Conservation (phyloP, 768 basidiomycete species). For the Panaeolus papilionaceus region DNA sequence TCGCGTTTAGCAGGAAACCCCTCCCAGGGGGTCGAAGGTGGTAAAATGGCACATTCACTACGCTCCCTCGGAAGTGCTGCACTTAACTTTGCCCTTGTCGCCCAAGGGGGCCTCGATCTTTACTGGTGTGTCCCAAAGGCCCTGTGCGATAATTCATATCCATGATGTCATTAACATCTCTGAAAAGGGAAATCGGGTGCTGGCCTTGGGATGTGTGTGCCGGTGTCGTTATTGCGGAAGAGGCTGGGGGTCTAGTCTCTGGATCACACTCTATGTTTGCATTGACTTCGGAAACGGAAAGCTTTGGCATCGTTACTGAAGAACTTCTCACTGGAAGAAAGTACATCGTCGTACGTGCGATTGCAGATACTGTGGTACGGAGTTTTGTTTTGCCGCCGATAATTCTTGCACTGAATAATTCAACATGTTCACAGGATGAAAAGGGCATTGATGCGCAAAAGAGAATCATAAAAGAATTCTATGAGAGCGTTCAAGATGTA, state of each 20-base stretch:
- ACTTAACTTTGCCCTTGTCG: constrained; percentile 83
- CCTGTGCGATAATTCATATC: neutral
- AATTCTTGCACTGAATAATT: neutral
- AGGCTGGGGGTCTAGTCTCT: constrained; percentile 83
- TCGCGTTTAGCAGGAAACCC: constrained; percentile 77
- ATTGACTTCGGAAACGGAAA: constrained; percentile 37
- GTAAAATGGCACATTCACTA: constrained; percentile 85
- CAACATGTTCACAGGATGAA: constrained; percentile 50
- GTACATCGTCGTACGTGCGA: constrained; percentile 77
- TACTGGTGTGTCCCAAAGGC: constrained; percentile 67
- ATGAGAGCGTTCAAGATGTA: constrained; percentile 78
- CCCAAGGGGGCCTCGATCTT: constrained; percentile 86
- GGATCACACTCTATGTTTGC: constrained; percentile 64
- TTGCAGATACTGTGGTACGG: constrained; percentile 58
- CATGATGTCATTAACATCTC: neutral
- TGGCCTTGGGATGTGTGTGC: constrained; percentile 93
- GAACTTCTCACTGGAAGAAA: constrained; percentile 80
- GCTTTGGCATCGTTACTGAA: constrained; percentile 69
- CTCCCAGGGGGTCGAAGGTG: constrained; percentile 64
- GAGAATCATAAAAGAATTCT: constrained; percentile 85
- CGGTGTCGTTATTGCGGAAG: constrained; percentile 89
- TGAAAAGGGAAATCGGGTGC: constrained; percentile 77
- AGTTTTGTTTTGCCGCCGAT: neutral
- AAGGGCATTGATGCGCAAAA: constrained; percentile 74
- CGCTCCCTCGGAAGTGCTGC: constrained; percentile 87